These are phyloP conservation scores for Gryganskiella cystojenkinii DNA, from an alignment of 192 early-diverging fungal species.

Conservation along the genomic window DNA sequence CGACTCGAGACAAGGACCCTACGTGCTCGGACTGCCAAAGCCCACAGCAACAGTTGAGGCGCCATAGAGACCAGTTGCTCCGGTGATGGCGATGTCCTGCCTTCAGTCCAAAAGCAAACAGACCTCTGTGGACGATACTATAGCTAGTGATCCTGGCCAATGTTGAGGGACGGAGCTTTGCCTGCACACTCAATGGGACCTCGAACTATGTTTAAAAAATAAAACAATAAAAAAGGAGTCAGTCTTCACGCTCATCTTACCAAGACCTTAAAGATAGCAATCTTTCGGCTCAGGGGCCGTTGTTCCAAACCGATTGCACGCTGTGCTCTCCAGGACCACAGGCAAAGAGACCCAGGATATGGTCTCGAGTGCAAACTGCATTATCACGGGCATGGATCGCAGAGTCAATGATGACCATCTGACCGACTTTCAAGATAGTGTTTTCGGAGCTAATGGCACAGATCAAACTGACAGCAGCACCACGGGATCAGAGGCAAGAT, in stretches of 20 bases:
- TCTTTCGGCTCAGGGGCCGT: conserved; percentile 46
- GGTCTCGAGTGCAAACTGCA: conserved; percentile 19
- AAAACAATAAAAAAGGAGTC: too few species aligned
- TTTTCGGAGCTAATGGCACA: conserved; percentile 24
- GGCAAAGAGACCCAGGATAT: conserved; percentile 34
- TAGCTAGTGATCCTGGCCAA: conserved; percentile 19
- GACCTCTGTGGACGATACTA: conserved; percentile 35
- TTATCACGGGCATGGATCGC: conserved; percentile 48
- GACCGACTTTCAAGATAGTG: conserved; percentile 27
- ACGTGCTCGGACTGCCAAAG: conserved; percentile 42
- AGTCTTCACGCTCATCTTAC: too few species aligned
- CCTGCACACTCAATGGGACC: conserved; percentile 20
- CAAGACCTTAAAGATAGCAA: conserved; percentile 37
- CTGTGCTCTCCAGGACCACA: conserved; percentile 7
- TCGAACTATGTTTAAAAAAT: background rate
- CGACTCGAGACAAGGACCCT: conserved; percentile 33
- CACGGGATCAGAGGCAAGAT: conserved; percentile 37
- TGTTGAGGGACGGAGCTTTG: conserved; percentile 3
- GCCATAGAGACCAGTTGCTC: conserved; percentile 46
- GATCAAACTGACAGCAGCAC: conserved; percentile 36
- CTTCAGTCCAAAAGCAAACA: conserved; percentile 17
- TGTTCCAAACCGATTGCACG: conserved; percentile 23
- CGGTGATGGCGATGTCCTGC: conserved; percentile 33
- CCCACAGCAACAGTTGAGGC: conserved; percentile 23
- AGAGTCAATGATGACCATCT: conserved; percentile 50